Conservation (phyloP, 2,329 filamentous ascomycete species). For the Fusarium domesticum region DNA sequence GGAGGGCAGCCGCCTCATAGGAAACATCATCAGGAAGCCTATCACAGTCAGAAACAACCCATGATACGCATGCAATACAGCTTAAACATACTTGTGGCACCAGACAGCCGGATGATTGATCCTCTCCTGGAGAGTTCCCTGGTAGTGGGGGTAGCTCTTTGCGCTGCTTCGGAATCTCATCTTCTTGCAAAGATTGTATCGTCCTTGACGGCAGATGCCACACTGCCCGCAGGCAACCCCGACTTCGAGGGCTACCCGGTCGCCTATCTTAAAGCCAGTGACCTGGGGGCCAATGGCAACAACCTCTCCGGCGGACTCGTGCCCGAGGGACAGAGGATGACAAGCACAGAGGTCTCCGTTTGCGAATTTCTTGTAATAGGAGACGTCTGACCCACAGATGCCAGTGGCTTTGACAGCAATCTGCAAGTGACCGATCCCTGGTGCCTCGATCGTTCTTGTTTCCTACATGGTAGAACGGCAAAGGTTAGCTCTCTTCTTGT, state of each 20-base stretch:
- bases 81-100: constrained; percentile 56
- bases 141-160: constrained; percentile 61
- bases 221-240: constrained; percentile 54
- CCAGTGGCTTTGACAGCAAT: constrained; percentile 63
- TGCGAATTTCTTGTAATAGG: constrained; percentile 70
- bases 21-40: constrained; percentile 59
- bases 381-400: constrained; percentile 68
- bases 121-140: constrained; percentile 59
- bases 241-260: constrained; percentile 58
- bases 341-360: constrained; percentile 68
- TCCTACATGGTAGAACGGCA: constrained; percentile 40
- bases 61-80: not conserved
- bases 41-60: constrained; percentile 6
- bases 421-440: constrained; percentile 56
- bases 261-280: constrained; percentile 51
- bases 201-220: constrained; percentile 49
- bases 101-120: constrained; percentile 61
- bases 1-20: constrained; percentile 57
- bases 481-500: constrained; percentile 14
- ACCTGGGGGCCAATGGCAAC: constrained; percentile 54
- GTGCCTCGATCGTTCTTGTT: constrained; percentile 46
- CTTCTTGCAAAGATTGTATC: constrained; percentile 61
- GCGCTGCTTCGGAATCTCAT: constrained; percentile 61
- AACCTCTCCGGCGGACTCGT: constrained; percentile 59
- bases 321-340: constrained; percentile 62